phyloP scores from a whole-genome alignment of 2,329 filamentous ascomycete species.

The Penicillium polonicum region DNA sequence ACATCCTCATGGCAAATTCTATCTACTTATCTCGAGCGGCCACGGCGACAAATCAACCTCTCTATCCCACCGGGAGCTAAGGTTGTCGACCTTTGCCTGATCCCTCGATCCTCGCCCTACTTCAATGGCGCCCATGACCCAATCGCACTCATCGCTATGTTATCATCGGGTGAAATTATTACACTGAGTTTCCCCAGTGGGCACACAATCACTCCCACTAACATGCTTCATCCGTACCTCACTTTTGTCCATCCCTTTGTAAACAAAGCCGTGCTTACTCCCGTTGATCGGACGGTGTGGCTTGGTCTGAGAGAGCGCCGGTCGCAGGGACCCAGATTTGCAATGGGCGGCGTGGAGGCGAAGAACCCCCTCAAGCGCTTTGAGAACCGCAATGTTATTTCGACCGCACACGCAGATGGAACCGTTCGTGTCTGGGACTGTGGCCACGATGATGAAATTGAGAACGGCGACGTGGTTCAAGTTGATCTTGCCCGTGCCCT shows the following conservation, averaged over 20 bases:
- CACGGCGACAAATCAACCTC: conserved; percentile 68
- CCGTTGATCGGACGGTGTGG: conserved; percentile 78
- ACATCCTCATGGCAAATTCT: conserved; percentile 88
- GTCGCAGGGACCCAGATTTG: conserved; percentile 71
- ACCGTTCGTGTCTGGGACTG: conserved; percentile 91
- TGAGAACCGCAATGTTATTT: conserved; percentile 79
- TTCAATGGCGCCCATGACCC: conserved; percentile 88
- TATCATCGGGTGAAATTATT: conserved; percentile 83
- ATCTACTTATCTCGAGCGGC: conserved; percentile 72
- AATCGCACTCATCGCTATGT: conserved; percentile 73
- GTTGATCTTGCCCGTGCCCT: conserved; percentile 82
- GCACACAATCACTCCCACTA: conserved; percentile 85
- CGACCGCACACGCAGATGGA: conserved; percentile 85
- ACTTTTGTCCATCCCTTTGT: conserved; percentile 90
- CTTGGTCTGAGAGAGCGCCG: conserved; percentile 85
- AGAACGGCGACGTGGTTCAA: conserved; percentile 78
- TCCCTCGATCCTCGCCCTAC: conserved; percentile 79
- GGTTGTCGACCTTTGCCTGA: conserved; percentile 75
- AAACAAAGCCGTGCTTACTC: conserved; percentile 67
- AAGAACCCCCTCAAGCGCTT: conserved; percentile 70
- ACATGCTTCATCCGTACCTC: conserved; percentile 84
- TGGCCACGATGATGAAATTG: conserved; percentile 88
- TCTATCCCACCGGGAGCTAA: conserved; percentile 75
- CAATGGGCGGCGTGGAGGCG: conserved; percentile 76
- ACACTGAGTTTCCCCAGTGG: conserved; percentile 92